Conservation (phyloP, 2,329 filamentous ascomycete species). For the Daldinia sp. region DNA sequence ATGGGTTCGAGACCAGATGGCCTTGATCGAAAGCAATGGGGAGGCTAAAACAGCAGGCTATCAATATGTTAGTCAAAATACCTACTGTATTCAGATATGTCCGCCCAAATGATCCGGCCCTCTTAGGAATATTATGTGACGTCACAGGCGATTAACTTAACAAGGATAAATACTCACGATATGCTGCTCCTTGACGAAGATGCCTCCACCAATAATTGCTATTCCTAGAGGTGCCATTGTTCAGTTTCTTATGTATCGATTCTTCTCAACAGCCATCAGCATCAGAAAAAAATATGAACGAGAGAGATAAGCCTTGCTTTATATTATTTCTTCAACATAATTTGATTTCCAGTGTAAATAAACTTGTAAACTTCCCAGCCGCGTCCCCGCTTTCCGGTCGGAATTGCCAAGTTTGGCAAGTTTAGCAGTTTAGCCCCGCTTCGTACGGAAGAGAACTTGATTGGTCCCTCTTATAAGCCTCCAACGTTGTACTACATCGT, state of each 20-base stretch:
- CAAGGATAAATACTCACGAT: conserved; percentile 48
- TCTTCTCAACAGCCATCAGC: neutral
- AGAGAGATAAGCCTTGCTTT: conserved; percentile 11
- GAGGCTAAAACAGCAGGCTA: conserved; percentile 64
- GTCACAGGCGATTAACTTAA: neutral
- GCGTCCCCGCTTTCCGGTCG: conserved; percentile 26
- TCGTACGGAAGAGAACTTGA: neutral
- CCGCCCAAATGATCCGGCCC: neutral
- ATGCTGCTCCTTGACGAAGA: conserved; percentile 68
- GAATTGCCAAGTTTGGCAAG: conserved; percentile 28
- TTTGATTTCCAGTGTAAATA: conserved; percentile 9
- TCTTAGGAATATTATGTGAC: conserved; percentile 8
- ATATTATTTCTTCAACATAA: conserved; percentile 2
- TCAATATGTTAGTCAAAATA: conserved; percentile 36
- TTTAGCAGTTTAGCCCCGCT: conserved; percentile 26
- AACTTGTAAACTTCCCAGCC: neutral
- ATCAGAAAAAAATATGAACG: neutral
- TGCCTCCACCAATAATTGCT: conserved; percentile 68
- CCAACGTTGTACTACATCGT: neutral
- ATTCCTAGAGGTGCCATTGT: conserved; percentile 58
- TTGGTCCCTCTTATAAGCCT: neutral
- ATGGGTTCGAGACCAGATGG: conserved; percentile 67
- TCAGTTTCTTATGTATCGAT: conserved; percentile 1
- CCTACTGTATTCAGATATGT: conserved; percentile 12
- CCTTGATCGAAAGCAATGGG: conserved; percentile 62